These are phyloP conservation scores for Globisporangium cystogenes DNA, from an alignment of 352 stramenopile species.

Conservation along the genomic window DNA sequence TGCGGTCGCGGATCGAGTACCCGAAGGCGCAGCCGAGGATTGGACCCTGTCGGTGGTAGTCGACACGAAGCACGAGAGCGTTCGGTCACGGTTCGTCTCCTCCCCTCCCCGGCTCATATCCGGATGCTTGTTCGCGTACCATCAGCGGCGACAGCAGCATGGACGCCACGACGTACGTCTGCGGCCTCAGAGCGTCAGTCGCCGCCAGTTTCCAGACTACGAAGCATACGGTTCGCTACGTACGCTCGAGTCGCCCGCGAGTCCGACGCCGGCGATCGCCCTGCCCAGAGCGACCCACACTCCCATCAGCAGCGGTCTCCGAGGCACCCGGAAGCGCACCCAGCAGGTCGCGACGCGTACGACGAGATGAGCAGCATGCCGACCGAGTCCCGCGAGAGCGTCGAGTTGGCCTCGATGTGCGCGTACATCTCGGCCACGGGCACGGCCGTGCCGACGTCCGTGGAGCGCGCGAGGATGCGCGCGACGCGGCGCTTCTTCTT, in stretches of 20 bases:
- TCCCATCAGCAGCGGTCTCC: neutral
- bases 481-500: slow-evolving; percentile 60
- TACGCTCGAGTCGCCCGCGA: slow-evolving; percentile 72
- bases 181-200: neutral
- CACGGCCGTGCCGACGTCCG: slow-evolving; percentile 74
- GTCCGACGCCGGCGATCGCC: slow-evolving; percentile 71
- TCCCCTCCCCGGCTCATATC: no score
- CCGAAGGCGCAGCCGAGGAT: slow-evolving; percentile 83
- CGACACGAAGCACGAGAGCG: no score
- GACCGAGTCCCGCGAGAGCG: slow-evolving; percentile 74
- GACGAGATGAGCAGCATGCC: slow-evolving; percentile 85
- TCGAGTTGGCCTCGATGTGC: slow-evolving; percentile 79
- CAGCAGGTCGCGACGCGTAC: slow-evolving; percentile 31
- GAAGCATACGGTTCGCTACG: no score
- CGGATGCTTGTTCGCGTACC: no score
- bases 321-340: neutral
- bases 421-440: slow-evolving; percentile 87
- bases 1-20: slow-evolving; percentile 71
- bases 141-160: slow-evolving; percentile 87
- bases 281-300: slow-evolving; percentile 15
- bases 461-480: slow-evolving; percentile 70
- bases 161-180: slow-evolving; percentile 84
- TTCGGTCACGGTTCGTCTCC: no score
- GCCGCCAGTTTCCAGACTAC: no score
- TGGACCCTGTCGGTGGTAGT: slow-evolving; percentile 34